Conservation (phyloP, 495 filamentous ascomycete genomes). For the Penicillium subrubescens region DNA sequence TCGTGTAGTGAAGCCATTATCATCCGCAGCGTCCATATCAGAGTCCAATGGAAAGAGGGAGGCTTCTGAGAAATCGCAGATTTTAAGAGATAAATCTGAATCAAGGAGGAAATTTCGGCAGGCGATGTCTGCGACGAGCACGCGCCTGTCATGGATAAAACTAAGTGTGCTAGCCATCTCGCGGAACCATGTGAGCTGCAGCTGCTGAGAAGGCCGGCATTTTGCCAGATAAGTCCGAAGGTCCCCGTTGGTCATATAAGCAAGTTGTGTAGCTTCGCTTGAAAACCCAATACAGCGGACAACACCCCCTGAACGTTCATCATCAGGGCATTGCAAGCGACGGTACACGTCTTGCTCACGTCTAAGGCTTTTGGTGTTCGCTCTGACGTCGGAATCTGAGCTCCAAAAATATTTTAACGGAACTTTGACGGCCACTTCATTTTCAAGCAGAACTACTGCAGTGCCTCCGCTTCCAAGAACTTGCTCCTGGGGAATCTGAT, state of each 20-base stretch:
- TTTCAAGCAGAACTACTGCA: constrained; percentile 24
- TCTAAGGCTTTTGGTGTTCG: constrained; percentile 21
- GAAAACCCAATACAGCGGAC: constrained; percentile 23
- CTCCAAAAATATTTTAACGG: constrained; percentile 26
- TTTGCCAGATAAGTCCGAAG: constrained; percentile 28
- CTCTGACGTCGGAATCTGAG: constrained; percentile 22
- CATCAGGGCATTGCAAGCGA: constrained; percentile 17
- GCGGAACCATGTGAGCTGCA: constrained; percentile 29
- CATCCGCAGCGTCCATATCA: constrained; percentile 30
- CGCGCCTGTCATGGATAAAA: constrained; percentile 29
- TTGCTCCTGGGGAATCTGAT: constrained; percentile 17
- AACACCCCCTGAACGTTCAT: constrained; percentile 20
- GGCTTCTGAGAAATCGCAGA: constrained; percentile 35
- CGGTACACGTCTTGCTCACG: constrained; percentile 33
- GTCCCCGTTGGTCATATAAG: constrained; percentile 28
- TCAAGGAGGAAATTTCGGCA: constrained; percentile 35
- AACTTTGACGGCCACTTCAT: constrained; percentile 24
- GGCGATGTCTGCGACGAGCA: constrained; percentile 35
- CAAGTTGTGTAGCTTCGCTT: constrained; percentile 25
- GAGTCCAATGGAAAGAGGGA: constrained; percentile 28
- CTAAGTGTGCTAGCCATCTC: constrained; percentile 31
- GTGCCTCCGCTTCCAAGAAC: constrained; percentile 25
- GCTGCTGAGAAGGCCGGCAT: constrained; percentile 14
- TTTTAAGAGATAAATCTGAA: constrained; percentile 30
- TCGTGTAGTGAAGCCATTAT: constrained; percentile 25